Percentiles rank a stretch among this genome's conserved stretches.
Conservation (phyloP, 148 eudicot genomes). For the Rhododendron molle region DNA sequence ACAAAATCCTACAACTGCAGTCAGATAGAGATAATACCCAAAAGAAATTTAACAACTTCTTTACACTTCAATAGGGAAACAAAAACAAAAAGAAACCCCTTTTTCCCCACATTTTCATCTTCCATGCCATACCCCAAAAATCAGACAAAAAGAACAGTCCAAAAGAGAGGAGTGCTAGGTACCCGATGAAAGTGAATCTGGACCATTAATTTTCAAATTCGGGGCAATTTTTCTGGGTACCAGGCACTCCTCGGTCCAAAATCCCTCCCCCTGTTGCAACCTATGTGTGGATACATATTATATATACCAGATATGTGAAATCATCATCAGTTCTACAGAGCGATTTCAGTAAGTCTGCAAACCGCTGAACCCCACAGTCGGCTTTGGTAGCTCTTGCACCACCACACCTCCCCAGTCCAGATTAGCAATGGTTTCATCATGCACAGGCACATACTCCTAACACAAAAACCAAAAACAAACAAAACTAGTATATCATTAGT, state of each 20-base stretch:
- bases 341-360: conserved; percentile 43
- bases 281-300: not conserved
- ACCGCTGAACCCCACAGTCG: conserved; percentile 32
- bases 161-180: not conserved
- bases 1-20: not conserved
- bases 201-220: no score
- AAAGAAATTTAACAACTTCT: not conserved
- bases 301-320: not conserved
- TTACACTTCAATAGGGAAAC: not conserved
- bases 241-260: not conserved
- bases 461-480: not conserved
- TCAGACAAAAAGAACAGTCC: not conserved
- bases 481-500: not conserved
- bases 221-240: no score
- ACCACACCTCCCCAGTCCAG: conserved; percentile 33
- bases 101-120: not conserved
- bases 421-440: conserved; percentile 50
- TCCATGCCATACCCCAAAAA: not conserved
- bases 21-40: not conserved
- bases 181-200: no score
- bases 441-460: conserved; percentile 71
- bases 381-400: conserved; percentile 33
- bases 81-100: not conserved
- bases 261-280: not conserved
- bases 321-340: conserved; percentile 20